Conservation (phyloP, 2,329 filamentous ascomycete genomes). For the Talaromyces verruculosus region DNA sequence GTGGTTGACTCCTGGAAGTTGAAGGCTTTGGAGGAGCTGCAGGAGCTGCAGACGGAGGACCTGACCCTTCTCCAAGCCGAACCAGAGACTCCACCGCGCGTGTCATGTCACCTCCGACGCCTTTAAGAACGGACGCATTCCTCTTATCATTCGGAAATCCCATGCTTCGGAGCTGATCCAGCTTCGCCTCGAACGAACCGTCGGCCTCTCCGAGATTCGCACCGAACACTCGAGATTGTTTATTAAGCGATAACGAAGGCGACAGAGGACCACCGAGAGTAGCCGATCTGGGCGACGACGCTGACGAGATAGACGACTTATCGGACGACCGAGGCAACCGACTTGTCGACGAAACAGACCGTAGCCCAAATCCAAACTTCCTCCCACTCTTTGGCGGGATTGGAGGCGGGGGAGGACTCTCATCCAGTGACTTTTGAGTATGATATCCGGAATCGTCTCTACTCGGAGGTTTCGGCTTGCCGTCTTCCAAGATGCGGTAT, state of each 20-base stretch:
- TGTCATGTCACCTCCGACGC: conserved; percentile 80
- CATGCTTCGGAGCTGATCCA: conserved; percentile 80
- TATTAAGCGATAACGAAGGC: conserved; percentile 30
- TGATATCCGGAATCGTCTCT: conserved; percentile 57
- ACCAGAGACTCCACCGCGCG: conserved; percentile 81
- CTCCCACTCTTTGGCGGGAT: conserved; percentile 61
- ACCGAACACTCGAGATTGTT: conserved; percentile 58
- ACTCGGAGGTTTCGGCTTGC: conserved; percentile 47
- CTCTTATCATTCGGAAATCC: conserved; percentile 82
- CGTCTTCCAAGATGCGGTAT: conserved; percentile 56
- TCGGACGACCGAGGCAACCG: conserved; percentile 59
- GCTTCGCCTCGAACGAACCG: conserved; percentile 66
- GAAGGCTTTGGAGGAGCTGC: conserved; percentile 57
- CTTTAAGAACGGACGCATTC: conserved; percentile 78
- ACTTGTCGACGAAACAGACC: conserved; percentile 69
- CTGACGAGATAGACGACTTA: conserved; percentile 45
- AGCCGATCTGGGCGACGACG: conserved; percentile 28
- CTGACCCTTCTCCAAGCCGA: conserved; percentile 69
- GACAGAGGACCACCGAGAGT: conserved; percentile 27
- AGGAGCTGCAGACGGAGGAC: conserved; percentile 43
- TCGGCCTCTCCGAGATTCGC: conserved; percentile 58
- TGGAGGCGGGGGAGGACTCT: conserved; percentile 42
- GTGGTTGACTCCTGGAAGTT: conserved; percentile 25
- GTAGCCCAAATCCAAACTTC: conserved; percentile 64
- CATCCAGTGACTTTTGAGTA: conserved; percentile 51